These are phyloP conservation scores for Erigeron canadensis DNA, from an alignment of 129 eudicot genomes.

Conservation along the genomic window DNA sequence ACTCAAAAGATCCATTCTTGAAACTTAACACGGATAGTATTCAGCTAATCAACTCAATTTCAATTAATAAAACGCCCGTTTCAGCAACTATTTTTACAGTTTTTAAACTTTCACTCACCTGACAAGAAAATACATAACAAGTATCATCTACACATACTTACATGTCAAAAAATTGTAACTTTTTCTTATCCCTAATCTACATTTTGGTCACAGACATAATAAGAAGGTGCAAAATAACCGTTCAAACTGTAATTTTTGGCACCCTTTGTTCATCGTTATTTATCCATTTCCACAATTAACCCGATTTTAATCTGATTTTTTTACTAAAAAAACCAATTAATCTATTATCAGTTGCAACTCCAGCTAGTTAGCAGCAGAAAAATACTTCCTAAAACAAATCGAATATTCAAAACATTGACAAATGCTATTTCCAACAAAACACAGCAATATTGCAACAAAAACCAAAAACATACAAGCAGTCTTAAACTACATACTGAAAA, in stretches of 20 bases:
- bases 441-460: too few species aligned
- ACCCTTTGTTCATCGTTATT: not conserved
- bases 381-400: too few species aligned
- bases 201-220: not conserved
- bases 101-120: constrained; percentile 9
- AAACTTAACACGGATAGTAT: too few species aligned
- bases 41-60: too few species aligned
- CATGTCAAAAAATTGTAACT: too few species aligned
- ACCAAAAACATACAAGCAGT: not conserved
- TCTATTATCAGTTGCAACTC: not conserved
- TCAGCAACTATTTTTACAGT: constrained; percentile 1
- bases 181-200: not conserved
- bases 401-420: too few species aligned
- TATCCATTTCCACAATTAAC: too few species aligned
- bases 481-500: not conserved
- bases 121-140: not conserved
- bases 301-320: not conserved
- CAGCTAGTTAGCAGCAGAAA: too few species aligned
- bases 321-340: not conserved
- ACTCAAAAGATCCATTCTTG: too few species aligned
- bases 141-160: not conserved
- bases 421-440: too few species aligned
- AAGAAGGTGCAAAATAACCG: not conserved
- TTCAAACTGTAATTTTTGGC: not conserved
- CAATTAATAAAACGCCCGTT: not conserved